Percentiles rank a stretch among this genome's conserved stretches.
These are phyloP conservation scores for Claviceps paspali DNA, from an alignment of 2,329 filamentous ascomycete species.

Conservation along the genomic window DNA sequence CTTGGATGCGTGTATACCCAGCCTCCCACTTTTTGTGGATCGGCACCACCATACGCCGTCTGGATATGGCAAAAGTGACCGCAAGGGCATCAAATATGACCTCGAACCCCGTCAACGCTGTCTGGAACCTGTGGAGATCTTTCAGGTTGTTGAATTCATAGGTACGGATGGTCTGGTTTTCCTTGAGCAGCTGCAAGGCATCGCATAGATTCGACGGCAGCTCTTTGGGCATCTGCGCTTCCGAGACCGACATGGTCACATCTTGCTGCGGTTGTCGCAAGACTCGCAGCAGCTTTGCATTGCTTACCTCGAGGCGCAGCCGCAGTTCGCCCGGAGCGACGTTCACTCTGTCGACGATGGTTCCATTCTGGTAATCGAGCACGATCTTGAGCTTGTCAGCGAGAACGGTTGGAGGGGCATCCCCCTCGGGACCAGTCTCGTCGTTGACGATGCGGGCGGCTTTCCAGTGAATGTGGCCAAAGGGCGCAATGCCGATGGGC, in stretches of 20 bases:
- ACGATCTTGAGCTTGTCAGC: conserved; percentile 65
- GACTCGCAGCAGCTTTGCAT: conserved; percentile 47
- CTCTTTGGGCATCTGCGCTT: conserved; percentile 47
- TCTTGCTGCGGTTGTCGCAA: conserved; percentile 62
- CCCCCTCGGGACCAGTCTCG: conserved; percentile 43
- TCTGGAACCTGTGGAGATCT: conserved; percentile 67
- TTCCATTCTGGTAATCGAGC: conserved; percentile 60
- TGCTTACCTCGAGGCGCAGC: conserved; percentile 47
- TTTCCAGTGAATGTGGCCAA: conserved; percentile 46
- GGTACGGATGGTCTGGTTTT: conserved; percentile 51
- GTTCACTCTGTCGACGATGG: conserved; percentile 71
- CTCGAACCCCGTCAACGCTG: conserved; percentile 62
- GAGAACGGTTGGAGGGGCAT: conserved; percentile 51
- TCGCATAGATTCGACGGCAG: conserved; percentile 46
- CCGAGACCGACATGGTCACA: conserved; percentile 59
- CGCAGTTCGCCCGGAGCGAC: conserved; percentile 60
- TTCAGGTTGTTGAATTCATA: conserved; percentile 50
- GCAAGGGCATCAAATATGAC: conserved; percentile 64
- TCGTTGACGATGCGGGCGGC: conserved; percentile 58
- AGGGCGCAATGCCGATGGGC: conserved; percentile 32
- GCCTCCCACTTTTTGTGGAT: conserved; percentile 94
- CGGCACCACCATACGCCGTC: conserved; percentile 75
- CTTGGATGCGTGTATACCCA: conserved; percentile 60
- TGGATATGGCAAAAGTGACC: conserved; percentile 62
- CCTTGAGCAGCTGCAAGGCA: conserved; percentile 43